A percentile compares a stretch with the other conserved stretches of the same genome.
phyloP scores from a whole-genome alignment of 176 grass and related monocot genomes.

The Aegilops bicornis region DNA sequence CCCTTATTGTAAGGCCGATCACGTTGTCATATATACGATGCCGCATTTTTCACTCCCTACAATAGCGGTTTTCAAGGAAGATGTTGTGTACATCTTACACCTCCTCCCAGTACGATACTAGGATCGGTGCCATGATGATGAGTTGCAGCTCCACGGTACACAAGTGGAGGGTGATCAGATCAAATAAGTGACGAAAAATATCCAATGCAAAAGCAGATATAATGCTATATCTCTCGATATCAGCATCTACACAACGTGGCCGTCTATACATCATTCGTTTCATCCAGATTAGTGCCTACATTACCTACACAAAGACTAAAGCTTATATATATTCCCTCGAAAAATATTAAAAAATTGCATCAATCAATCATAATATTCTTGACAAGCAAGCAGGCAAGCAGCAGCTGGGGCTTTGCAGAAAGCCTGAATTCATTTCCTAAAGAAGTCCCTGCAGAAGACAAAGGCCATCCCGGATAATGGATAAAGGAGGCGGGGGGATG shows the following conservation, averaged over 20 bases:
- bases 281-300: background rate
- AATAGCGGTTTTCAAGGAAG: background rate
- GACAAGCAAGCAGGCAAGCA: background rate
- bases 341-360: too few relatives aligned
- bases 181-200: conserved; percentile 1
- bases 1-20: background rate
- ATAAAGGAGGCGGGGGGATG: background rate
- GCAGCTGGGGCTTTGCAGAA: conserved; percentile 1
- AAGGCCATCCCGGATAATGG: conserved; percentile 17
- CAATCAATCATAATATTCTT: conserved; percentile 3
- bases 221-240: conserved; percentile 23
- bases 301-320: background rate
- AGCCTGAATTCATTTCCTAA: conserved; percentile 9
- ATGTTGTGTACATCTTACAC: background rate
- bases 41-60: background rate
- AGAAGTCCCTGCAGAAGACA: background rate
- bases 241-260: conserved; percentile 15
- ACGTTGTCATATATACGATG: background rate
- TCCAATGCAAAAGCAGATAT: conserved; percentile 16
- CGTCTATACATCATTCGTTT: background rate
- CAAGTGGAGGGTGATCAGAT: background rate
- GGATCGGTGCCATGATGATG: background rate
- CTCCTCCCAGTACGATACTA: background rate
- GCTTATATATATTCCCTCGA: too few relatives aligned
- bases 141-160: background rate